Evolutionary conservation across 192 early-diverging fungal genomes (phyloP), one percentile per base, ranked within the genome.

Genomic region (Rhizophlyctis rosea): DNA sequence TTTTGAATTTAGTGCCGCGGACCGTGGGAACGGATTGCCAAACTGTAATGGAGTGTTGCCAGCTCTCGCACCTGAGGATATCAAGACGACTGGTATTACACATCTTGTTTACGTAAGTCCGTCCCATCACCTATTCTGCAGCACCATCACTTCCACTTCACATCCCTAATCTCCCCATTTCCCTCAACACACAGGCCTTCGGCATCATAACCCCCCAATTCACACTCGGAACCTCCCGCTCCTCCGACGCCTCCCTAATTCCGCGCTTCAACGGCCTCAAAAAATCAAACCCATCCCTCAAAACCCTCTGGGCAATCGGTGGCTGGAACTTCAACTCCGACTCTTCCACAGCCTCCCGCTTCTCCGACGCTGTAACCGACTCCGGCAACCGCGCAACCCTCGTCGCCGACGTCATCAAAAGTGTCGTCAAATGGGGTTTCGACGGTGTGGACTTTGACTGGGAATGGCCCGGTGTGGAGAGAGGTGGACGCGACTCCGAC

Each of bases 401-500:
- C 48, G 52, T 62, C n/a, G 25, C n/a, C 24, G 44, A 49, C 47
- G 34, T 62, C 25, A 14, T 51, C 24, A 2, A 4, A 47, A 51
- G 14, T 29, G 24, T 62, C 7, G 27, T 28, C 24, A 33, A 18
- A 4, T 23, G 32, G 18, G 60, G 60, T 7, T 62, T 62, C 48
- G 60, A 62, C 48, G 60, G 49, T 28, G 34, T 62, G 9, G 60
- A 62, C 24, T 50, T 62, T 56, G 60, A 51, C 24, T 62, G 31
- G 16, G 16, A 58, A n/a, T n/a, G n/a, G n/a, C n/a, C n/a, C n/a
- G n/a, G n/a, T n/a, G n/a, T n/a, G n/a, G 34, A 21, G 18, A 16
- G 52, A 4, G 57, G 57, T 16, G 57, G 57, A 23, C 5, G 36
- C 23, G 34, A 35, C 48, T 4, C n/a, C n/a, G 60, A 62, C 48